These are phyloP conservation scores for Penicillium flavigenum DNA, from an alignment of 495 filamentous ascomycete genomes.

Conservation along the genomic window DNA sequence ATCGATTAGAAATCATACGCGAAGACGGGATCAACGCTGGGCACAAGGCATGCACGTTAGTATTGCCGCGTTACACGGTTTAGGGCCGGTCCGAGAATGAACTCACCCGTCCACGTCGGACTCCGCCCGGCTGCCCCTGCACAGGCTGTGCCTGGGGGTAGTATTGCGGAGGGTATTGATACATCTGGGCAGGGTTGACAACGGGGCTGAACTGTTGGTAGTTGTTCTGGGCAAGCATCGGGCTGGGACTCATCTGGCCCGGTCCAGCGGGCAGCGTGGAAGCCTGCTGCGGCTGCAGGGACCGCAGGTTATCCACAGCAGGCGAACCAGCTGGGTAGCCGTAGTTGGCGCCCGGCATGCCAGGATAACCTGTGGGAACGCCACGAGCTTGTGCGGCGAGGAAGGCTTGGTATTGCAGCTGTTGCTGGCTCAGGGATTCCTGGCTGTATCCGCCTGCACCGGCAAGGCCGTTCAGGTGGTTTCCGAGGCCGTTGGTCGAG, in stretches of 20 bases:
- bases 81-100: constrained; percentile 9
- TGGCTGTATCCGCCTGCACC: constrained; percentile 36
- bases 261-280: constrained; percentile 37
- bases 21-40: constrained; percentile 34
- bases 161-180: constrained; percentile 53
- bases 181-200: constrained; percentile 49
- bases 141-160: constrained; percentile 47
- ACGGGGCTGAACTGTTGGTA: constrained; percentile 53
- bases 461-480: constrained; percentile 30
- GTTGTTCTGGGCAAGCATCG: constrained; percentile 44
- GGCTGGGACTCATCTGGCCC: constrained; percentile 39
- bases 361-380: constrained; percentile 44
- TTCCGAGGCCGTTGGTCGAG: constrained; percentile 35
- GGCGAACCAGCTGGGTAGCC: constrained; percentile 43
- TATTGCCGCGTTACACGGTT: not conserved
- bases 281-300: constrained; percentile 39
- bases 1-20: constrained; percentile 34
- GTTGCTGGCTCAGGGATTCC: constrained; percentile 45
- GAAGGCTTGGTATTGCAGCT: constrained; percentile 49
- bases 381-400: constrained; percentile 44
- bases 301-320: constrained; percentile 45
- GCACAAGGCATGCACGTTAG: constrained; percentile 1
- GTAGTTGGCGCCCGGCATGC: constrained; percentile 36
- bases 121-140: constrained; percentile 46
- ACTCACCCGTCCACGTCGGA: constrained; percentile 53